phyloP scores from a whole-genome alignment of 352 stramenopile species.

The Phytophthora podocarpi region DNA sequence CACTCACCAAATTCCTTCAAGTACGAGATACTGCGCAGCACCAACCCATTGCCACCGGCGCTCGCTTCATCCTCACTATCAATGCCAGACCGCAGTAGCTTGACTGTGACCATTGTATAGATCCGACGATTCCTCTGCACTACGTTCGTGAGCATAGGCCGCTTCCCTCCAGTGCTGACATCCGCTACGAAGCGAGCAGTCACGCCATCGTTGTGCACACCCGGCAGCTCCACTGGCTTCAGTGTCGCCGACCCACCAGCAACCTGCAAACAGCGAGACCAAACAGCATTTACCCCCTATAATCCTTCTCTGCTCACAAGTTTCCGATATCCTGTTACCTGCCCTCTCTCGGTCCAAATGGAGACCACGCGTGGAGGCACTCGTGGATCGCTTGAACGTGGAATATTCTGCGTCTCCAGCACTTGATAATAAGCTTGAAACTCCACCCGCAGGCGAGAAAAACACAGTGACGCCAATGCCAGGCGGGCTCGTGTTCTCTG shows the following conservation, averaged over 20 bases:
- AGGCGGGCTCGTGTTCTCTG: conserved; percentile 27
- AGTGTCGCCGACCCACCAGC: conserved; percentile 27
- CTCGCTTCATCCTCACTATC: background rate
- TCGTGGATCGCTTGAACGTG: conserved; percentile 53
- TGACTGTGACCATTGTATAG: conserved; percentile 60
- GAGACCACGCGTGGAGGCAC: conserved; percentile 61
- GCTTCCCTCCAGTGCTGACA: conserved; percentile 18
- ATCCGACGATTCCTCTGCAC: conserved; percentile 54
- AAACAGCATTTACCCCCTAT: background rate
- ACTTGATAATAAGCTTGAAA: conserved; percentile 60
- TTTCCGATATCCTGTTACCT: conserved; percentile 32
- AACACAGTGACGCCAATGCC: conserved; percentile 44
- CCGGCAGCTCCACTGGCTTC: conserved; percentile 31
- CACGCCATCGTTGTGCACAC: conserved; percentile 38
- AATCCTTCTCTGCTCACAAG: background rate
- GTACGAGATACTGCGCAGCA: conserved; percentile 53
- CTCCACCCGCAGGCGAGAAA: conserved; percentile 36
- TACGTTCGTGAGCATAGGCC: conserved; percentile 69
- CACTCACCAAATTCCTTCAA: conserved; percentile 69
- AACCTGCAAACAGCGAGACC: conserved; percentile 24
- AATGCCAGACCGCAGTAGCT: conserved; percentile 26
- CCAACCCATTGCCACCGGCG: background rate
- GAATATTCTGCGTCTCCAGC: conserved; percentile 53
- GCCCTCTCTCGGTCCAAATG: conserved; percentile 57
- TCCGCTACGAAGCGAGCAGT: conserved; percentile 31